Evolutionary conservation across 2,329 filamentous ascomycete species (phyloP).

Genomic region (Epichloe typhina): DNA sequence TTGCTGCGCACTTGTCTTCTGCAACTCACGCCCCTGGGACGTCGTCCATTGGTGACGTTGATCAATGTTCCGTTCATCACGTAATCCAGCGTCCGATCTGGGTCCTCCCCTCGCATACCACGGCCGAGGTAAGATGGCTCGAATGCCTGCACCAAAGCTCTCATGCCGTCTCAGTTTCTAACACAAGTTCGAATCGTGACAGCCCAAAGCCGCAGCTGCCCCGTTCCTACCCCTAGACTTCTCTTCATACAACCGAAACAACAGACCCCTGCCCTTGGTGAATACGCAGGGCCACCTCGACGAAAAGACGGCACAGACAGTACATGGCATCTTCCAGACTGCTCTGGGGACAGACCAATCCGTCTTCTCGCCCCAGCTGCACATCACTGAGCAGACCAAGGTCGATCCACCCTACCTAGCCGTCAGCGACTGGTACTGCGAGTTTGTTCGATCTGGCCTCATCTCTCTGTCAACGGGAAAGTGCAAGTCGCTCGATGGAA

Average conservation of each 20-base stretch:
- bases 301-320: conserved; percentile 38
- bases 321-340: conserved; percentile 37
- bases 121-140: conserved; percentile 30
- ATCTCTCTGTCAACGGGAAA: conserved; percentile 41
- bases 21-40: conserved; percentile 38
- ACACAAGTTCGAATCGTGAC: neutral
- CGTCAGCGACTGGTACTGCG: conserved; percentile 58
- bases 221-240: conserved; percentile 63
- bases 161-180: too few species aligned
- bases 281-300: conserved; percentile 54
- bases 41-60: conserved; percentile 26
- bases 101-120: conserved; percentile 49
- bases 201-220: conserved; percentile 35
- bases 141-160: neutral
- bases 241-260: conserved; percentile 54
- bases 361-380: conserved; percentile 30
- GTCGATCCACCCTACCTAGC: conserved; percentile 50
- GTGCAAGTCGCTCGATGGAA: conserved; percentile 20
- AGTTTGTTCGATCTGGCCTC: conserved; percentile 55
- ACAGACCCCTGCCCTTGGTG: conserved; percentile 42
- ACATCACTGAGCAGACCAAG: conserved; percentile 25
- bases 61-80: conserved; percentile 51
- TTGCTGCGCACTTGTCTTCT: conserved; percentile 59
- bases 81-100: conserved; percentile 58
- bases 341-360: conserved; percentile 42